Conservation (phyloP, 495 filamentous ascomycete species). For the Aspergillus leporis region DNA sequence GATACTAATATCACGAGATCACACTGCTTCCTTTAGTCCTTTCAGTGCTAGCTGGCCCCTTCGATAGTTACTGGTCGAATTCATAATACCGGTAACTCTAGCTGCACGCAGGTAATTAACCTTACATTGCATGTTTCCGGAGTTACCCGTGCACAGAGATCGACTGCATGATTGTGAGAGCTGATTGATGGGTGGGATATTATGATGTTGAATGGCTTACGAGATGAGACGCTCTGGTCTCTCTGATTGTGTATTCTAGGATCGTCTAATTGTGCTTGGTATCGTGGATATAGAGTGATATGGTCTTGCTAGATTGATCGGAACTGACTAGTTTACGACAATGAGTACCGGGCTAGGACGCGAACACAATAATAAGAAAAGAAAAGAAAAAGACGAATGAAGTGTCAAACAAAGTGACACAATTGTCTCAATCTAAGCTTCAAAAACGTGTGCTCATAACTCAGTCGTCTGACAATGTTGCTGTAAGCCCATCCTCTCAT, state of each 20-base stretch:
- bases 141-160: conserved; percentile 26
- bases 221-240: not conserved
- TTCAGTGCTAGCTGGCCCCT: not conserved
- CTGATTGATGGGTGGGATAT: not conserved
- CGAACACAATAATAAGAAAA: no score
- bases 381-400: not conserved
- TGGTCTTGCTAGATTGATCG: no score
- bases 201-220: not conserved
- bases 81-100: conserved; percentile 4
- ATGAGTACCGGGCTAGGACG: no score
- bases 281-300: not conserved
- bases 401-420: not conserved
- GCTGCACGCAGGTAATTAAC: conserved; percentile 32
- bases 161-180: conserved; percentile 14
- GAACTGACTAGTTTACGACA: no score
- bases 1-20: not conserved
- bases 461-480: not conserved
- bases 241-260: not conserved
- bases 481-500: not conserved
- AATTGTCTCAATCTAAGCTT: not conserved
- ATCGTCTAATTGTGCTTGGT: not conserved
- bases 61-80: not conserved
- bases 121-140: conserved; percentile 31
- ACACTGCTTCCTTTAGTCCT: no score
- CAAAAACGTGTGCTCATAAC: not conserved